Evolutionary conservation across 768 basidiomycete species (phyloP).

Genomic region (Artomyces pyxidatus): DNA sequence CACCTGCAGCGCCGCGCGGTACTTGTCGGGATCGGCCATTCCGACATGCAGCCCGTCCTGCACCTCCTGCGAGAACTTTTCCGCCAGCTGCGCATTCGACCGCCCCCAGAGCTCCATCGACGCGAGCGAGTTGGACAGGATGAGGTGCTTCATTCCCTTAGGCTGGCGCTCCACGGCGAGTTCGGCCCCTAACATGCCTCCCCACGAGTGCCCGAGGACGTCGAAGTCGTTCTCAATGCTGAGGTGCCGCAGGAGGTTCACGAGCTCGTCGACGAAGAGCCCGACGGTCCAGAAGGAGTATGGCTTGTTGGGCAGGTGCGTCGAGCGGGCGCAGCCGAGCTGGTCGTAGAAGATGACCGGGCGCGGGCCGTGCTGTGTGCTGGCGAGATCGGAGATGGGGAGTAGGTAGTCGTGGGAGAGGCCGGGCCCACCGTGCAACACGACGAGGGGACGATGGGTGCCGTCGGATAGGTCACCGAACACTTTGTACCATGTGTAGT

Average conservation of each 20-base stretch:
- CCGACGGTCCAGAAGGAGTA: slow-evolving; percentile 33
- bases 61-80: too few species aligned
- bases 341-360: slow-evolving; percentile 48
- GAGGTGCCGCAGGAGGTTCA: slow-evolving; percentile 36
- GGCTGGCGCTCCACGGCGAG: slow-evolving; percentile 15
- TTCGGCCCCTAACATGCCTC: slow-evolving; percentile 41
- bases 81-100: background rate
- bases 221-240: slow-evolving; percentile 33
- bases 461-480: slow-evolving; percentile 16
- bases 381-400: slow-evolving; percentile 17
- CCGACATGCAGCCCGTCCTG: background rate
- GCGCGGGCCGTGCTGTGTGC: slow-evolving; percentile 18
- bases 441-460: slow-evolving; percentile 18
- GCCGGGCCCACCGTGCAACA: slow-evolving; percentile 8
- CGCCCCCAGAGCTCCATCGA: background rate
- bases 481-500: slow-evolving; percentile 22
- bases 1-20: background rate
- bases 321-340: slow-evolving; percentile 37
- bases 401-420: slow-evolving; percentile 20
- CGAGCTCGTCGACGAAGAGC: slow-evolving; percentile 46
- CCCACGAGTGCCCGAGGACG: slow-evolving; percentile 51
- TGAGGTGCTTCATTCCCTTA: background rate
- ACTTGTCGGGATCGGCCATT: background rate
- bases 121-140: background rate
- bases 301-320: slow-evolving; percentile 30